Evolutionary conservation across 83 land plant genomes (phyloP), one percentile per base, ranked within the genome.

Genomic region (Diphasiastrum complanatum): DNA sequence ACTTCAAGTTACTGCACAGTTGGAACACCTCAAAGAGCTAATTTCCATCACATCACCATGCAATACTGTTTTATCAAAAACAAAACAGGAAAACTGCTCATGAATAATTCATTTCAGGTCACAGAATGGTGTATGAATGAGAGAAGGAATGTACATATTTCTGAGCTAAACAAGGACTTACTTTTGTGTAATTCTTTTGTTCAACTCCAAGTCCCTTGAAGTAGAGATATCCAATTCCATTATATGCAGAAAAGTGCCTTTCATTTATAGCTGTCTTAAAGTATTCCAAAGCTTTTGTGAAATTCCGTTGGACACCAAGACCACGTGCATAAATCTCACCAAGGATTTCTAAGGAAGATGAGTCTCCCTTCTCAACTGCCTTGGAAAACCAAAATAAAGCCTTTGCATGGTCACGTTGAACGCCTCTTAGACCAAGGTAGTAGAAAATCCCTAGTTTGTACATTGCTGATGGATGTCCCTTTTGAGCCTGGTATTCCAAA

Each of bases 251-350:
- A 65, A 66, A 76, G 23, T 63, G 78, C 51, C 78, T 74, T 14
- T 83, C 79, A 37, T 54, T 73, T 4, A 83, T 55, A 27, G 98
- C 98, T 63, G 64, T 80, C 31, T 66, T 73, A 12, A 93, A 80
- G 83, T 84, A 93, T 64, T 88, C 86, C 23, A 79, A 59, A 1
- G 98, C 98, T 61, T 74, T 79, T 3, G 91, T 85, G 53, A 81
- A 93, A 61, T 93, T 85, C 73, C 84, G 83, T 65, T 88, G 88
- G 28, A 93, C 96, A 6, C 96, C 98, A 69, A 78, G 86, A 48
- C 98, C 98, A 45, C 86, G 70, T 1, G 96, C 98, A 72, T 85
- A 93, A 8, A 93, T 88, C 72, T 93, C 98, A 19, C 98, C 98
- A 32, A 93, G 85, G 61, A 85, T 74, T 67, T 93, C 98, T 87